Base-by-base conservation (phyloP, 441 rosid species). In the Aleurites moluccanus region DNA sequence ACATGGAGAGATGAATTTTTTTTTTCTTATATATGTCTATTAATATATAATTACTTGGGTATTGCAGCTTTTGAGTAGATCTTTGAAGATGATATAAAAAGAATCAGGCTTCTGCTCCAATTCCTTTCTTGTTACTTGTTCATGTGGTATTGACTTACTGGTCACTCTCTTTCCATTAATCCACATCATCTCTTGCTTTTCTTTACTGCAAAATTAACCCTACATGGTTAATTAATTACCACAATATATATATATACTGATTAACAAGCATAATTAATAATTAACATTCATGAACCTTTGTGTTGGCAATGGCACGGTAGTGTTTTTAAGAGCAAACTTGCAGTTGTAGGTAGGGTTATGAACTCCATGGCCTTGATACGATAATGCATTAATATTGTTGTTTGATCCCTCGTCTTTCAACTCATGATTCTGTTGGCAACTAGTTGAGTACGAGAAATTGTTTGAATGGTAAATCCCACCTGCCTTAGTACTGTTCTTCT, bases 11-110 rank as follows among this genome's bases (percentile, higher is more conserved):
- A 50, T 50, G 21, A 15, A 15, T n/a, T n/a, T n/a, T n/a, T n/a
- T 49, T 13, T 15, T 13, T 5, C 6, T 16, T 16, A 50, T 50
- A 4, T 16, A 16, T 18, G 4, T 16, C 18, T 53, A 9, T 53
- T 47, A 30, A 4, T 16, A 4, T n/a, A n/a, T n/a, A 50, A 52
- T 4, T 73, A 78, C 84, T 35, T 55, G 75, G 64, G 75, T 5
- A 9, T 27, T 72, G 85, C 80, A 70, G 81, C 75, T 82, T 71
- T 82, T 73, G 71, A 86, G 83, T 45, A 85, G 71, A 69, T 78
- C 87, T 44, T 73, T 79, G 84, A 86, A 85, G 81, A 80, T 81
- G 75, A 88, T 82, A 74, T 75, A 85, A 74, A 73, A 85, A 77
- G 80, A 73, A 28, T 72, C 69, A 66, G 79, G 78, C 59, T 64